phyloP scores from a whole-genome alignment of 768 basidiomycete species.

The Boletellus emodensis region DNA sequence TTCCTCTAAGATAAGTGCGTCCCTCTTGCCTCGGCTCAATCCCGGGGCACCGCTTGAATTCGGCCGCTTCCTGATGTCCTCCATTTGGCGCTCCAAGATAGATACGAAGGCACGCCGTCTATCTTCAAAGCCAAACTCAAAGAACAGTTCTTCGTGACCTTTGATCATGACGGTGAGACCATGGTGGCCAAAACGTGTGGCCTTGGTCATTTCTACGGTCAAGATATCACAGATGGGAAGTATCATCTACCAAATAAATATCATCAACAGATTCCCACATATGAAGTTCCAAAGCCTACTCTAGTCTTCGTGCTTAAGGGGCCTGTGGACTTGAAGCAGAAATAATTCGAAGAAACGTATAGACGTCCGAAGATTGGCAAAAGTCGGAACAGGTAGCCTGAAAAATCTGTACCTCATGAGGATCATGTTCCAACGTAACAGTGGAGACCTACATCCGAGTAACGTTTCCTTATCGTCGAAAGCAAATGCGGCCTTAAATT shows the following conservation, averaged over 20 bases:
- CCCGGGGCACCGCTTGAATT: constrained; percentile 40
- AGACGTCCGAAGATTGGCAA: constrained; percentile 87
- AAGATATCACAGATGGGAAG: constrained; percentile 88
- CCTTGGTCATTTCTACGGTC: constrained; percentile 77
- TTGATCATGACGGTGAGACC: constrained; percentile 89
- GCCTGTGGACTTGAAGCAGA: constrained; percentile 92
- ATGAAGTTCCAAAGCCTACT: constrained; percentile 45
- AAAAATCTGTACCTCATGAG: constrained; percentile 62
- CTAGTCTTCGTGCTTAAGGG: constrained; percentile 75
- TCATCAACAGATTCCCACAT: constrained; percentile 2
- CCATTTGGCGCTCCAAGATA: constrained; percentile 78
- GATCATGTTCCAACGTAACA: background rate
- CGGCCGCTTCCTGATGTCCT: constrained; percentile 55
- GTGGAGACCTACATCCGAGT: constrained; percentile 70
- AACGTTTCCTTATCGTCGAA: constrained; percentile 84
- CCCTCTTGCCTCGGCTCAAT: constrained; percentile 53
- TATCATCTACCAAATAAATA: constrained; percentile 67
- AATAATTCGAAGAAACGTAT: constrained; percentile 87
- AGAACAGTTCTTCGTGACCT: constrained; percentile 96
- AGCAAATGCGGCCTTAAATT: constrained; percentile 80
- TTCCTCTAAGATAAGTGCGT: constrained; percentile 82
- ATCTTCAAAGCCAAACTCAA: constrained; percentile 83
- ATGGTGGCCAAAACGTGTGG: constrained; percentile 84
- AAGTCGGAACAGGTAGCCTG: constrained; percentile 84
- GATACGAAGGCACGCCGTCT: constrained; percentile 74